Evolutionary conservation across 2,329 filamentous ascomycete species (phyloP).

Genomic region (Scedosporium minutisporum): DNA sequence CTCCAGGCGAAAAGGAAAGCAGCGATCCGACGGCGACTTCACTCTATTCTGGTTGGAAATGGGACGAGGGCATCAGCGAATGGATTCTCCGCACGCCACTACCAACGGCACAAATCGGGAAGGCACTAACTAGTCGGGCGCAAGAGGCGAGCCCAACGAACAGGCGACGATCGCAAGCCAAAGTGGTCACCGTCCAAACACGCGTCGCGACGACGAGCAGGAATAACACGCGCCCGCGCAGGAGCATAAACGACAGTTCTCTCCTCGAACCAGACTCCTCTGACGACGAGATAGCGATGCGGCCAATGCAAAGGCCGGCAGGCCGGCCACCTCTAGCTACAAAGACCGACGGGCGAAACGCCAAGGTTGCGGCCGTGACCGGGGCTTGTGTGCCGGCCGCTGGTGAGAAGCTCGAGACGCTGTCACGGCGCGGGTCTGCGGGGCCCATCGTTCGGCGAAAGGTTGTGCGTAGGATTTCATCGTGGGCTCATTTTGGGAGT

Average conservation of each 20-base stretch:
- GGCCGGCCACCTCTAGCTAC: background rate
- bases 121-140: background rate
- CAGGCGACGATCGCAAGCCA: background rate
- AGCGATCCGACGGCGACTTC: background rate
- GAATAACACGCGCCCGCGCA: background rate
- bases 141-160: background rate
- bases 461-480: constrained; percentile 5
- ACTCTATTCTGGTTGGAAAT: constrained; percentile 5
- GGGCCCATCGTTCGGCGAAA: background rate
- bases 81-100: constrained; percentile 5
- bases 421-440: background rate
- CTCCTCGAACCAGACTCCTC: background rate
- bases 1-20: background rate
- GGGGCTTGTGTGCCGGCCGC: background rate
- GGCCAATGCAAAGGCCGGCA: background rate
- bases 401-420: background rate
- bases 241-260: background rate
- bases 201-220: background rate
- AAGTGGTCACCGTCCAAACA: background rate
- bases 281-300: background rate
- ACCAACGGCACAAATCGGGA: background rate
- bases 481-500: background rate
- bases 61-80: constrained; percentile 8
- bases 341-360: background rate
- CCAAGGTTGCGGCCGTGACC: background rate